Evolutionary conservation across 1,284 basidiomycete genomes (phyloP), one percentile per base, ranked within the genome.

Genomic region (Exobasidium cylindrosporum): DNA sequence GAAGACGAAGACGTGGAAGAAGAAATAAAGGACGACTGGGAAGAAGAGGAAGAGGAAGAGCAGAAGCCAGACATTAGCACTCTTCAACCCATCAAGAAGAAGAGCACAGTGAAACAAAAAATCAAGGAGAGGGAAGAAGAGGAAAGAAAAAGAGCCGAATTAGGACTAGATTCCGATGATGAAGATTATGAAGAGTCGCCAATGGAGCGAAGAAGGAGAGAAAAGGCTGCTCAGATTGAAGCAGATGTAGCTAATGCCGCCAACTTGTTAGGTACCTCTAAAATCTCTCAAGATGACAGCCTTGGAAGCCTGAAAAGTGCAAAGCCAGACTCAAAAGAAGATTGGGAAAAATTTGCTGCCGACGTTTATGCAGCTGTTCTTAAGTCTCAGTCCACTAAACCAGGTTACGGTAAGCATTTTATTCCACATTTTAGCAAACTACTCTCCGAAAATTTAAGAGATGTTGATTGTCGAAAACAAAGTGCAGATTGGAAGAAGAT

Each of bases 11-110:
- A 78, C 32, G 69, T 71, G 5, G 69, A 67, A 46, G 76, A 79
- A 31, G 76, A 79, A 26, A 63, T 77, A 23, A 57, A 72, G 69
- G 77, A 79, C 54, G 77, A 79, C 57, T 79, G 77, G 77, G 77
- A 79, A 43, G 76, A 73, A 28, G 70, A 72, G 24, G 73, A 77
- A 47, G 70, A 70, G 24, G 71, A 72, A 45, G 64, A 66, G 11
- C 67, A 68, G n/a, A 65, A 64, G 49, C 49, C 63, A 1, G 56
- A 61, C 30, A 65, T 63, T 0, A 61, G 62, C 1, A 17, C 30
- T 30, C 30, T 64, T 3, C 44, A 67, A 24, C 73, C 73, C 17
- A 60, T 73, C 50, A 73, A 72, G 60, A 78, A 78, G 71, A 77
- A 75, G 57, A 69, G 68, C 46, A 65, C 62, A 24, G 70, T 78